Percentiles rank a stretch among this genome's conserved stretches.
phyloP scores from a whole-genome alignment of 2,329 filamentous ascomycete genomes.

The Cordyceps cateniannulata region DNA sequence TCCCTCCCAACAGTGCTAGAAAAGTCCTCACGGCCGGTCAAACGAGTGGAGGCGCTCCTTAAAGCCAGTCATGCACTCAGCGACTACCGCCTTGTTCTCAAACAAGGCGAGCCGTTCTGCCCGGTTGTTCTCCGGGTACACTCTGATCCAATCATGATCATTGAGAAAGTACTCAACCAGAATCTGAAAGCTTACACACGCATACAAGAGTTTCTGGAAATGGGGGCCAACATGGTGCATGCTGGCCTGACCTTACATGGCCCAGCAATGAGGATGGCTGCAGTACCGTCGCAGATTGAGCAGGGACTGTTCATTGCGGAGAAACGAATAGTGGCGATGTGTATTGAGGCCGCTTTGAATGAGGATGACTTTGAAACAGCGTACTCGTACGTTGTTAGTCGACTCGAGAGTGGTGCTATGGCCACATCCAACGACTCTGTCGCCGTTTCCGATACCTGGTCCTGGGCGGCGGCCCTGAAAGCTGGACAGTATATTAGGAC shows the following conservation, averaged over 20 bases:
- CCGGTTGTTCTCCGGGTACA: slow-evolving; percentile 74
- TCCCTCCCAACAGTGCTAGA: slow-evolving; percentile 55
- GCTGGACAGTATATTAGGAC: slow-evolving; percentile 68
- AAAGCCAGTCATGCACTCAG: slow-evolving; percentile 69
- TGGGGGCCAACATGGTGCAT: slow-evolving; percentile 60
- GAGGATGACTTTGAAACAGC: slow-evolving; percentile 83
- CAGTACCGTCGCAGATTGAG: background rate
- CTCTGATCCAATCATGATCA: slow-evolving; percentile 65
- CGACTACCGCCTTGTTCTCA: slow-evolving; percentile 69
- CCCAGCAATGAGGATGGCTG: background rate
- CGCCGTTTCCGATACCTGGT: slow-evolving; percentile 61
- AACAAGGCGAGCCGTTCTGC: slow-evolving; percentile 73
- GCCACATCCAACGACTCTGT: slow-evolving; percentile 34
- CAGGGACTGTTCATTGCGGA: slow-evolving; percentile 40
- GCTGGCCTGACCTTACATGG: slow-evolving; percentile 40
- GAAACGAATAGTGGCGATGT: slow-evolving; percentile 70
- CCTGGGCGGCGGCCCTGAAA: slow-evolving; percentile 72
- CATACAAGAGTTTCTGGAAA: slow-evolving; percentile 64
- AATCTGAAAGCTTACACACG: slow-evolving; percentile 69
- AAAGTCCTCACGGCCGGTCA: slow-evolving; percentile 42
- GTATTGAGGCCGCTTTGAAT: slow-evolving; percentile 66
- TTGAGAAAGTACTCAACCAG: slow-evolving; percentile 68
- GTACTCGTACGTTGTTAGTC: slow-evolving; percentile 74
- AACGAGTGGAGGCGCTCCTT: slow-evolving; percentile 57
- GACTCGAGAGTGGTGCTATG: slow-evolving; percentile 38